Base-by-base conservation (phyloP, 495 filamentous ascomycete genomes). In the Penicillium verhagenii region DNA sequence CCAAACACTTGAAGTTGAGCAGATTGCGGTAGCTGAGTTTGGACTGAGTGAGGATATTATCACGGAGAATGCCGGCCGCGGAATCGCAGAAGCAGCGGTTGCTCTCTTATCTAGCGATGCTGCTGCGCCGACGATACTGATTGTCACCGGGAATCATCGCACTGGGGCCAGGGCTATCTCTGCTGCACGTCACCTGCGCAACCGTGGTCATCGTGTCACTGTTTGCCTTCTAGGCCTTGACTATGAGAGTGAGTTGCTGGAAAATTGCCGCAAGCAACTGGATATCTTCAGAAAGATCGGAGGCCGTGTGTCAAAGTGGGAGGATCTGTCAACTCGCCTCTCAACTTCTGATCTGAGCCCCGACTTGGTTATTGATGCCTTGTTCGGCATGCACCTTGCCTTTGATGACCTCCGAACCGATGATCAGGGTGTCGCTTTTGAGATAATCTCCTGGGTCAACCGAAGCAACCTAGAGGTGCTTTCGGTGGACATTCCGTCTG, bases 1-100 rank as follows among this genome's bases (percentile, higher is more conserved):
- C 28, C 90, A 93, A 63, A 92, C 95, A 76, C 82, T 93, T 28
- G 91, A 93, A 56, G 80, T 97, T 21, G 94, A 98, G 70, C 91
- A 92, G 58, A 85, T 92, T 48, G 90, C 91, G 0, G 84, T 89
- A 37, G 81, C 84, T 21, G 91, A 96, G 55, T 83, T 94, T 55
- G 91, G 90, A 4, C 74, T 98, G 39, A 88, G 87, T 0, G 89
- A 93, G 64, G 89, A 94, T 47, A 86, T 97, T 63, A 88, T 97
- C 70, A 86, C 90, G 0, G 94, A 97, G 64, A 96, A 93, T 65
- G 89, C 91, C 0, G 92, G 88, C 9, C 83, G 92, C 18, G 87
- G 91, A 40, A 90, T 98, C 60, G 91, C 90, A 1, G 86, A 95
- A 64, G 86, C 90, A 24, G 87, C 88, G 3, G 80, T 96, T 54